Evolutionary conservation across 2,329 filamentous ascomycete species (phyloP).

Genomic region (Claviceps sp.): DNA sequence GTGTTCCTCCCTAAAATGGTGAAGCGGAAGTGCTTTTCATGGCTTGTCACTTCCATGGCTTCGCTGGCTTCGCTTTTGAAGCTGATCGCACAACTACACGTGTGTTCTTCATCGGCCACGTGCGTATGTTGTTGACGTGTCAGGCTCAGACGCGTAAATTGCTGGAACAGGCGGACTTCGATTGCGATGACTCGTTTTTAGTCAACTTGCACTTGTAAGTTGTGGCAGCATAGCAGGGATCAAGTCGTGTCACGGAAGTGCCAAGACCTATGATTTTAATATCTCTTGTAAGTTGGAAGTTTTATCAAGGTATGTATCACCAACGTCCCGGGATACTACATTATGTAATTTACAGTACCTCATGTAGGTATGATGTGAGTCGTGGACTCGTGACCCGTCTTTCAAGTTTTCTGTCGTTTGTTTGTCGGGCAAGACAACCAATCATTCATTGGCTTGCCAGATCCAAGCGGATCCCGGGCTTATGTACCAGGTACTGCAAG

Average conservation of each 20-base stretch:
- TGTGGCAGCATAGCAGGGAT: too few relatives aligned
- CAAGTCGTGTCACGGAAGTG: too few relatives aligned
- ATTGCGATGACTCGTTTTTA: too few relatives aligned
- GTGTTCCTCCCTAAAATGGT: background rate
- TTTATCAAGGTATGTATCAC: too few relatives aligned
- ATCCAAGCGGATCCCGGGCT: background rate
- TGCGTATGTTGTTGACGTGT: background rate
- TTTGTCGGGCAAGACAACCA: background rate
- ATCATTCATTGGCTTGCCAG: constrained; percentile 1
- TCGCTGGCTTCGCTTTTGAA: background rate
- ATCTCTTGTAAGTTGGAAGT: too few relatives aligned
- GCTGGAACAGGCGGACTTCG: background rate
- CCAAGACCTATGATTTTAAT: too few relatives aligned
- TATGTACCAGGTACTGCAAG: background rate
- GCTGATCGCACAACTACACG: background rate
- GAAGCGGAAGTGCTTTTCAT: background rate
- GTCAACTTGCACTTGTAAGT: too few relatives aligned
- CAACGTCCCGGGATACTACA: too few relatives aligned
- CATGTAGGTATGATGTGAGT: too few relatives aligned
- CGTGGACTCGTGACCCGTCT: too few relatives aligned
- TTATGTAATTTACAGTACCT: too few relatives aligned
- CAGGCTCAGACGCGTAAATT: background rate
- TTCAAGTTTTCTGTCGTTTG: background rate
- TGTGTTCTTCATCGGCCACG: background rate
- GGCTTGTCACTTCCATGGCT: background rate